Evolutionary conservation across 192 early-diverging fungal species (phyloP), one percentile per base, ranked within the genome.

Genomic region (Linnemannia zychae): DNA sequence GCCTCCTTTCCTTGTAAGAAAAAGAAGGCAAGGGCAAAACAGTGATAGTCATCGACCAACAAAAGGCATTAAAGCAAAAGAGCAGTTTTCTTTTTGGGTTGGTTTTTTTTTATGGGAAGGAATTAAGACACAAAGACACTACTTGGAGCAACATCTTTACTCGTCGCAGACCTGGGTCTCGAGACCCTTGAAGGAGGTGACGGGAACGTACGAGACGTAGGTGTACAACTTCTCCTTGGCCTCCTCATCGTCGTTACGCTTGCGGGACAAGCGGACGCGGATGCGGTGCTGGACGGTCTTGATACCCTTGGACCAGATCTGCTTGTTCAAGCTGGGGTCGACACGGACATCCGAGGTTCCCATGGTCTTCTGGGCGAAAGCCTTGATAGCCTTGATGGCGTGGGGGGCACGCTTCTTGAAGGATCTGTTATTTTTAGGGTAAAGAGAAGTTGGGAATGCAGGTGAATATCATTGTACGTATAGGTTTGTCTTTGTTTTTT

Each of bases 391-490:
- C 95, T 98, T 98, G 88, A 99, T 91, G 78, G 98, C 97, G 78
- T 93, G 94, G 75, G 98, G 98, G 67, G 97, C 96, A 88, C 98
- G 95, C 94, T 97, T 98, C 94, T 98, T 99, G 94, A 99, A 99
- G 86, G 93, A 91, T 68, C 93, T 95, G 83, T 86, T 88, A 69
- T 79, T 80, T 57, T 48, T 17, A 71, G 46, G 1, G 40, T 22
- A 22, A 28, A 5, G 11, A 63, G 6, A 71, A 5, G 15, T 47
- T 66, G 38, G 24, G 28, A 37, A 47, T 20, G 28, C 31, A 40
- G 36, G 48, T 53, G 24, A 53, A 16, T 7, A 44, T 65, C 24
- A 15, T 44, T 22, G 34, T 28, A 31, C 40, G 3, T 3, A 44
- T 6, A 9, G 40, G 40, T 44, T n/a, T n/a, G n/a, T n/a, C n/a